These are phyloP conservation scores for Smallanthus sonchifolius DNA, from an alignment of 129 eudicot species.

Conservation along the genomic window DNA sequence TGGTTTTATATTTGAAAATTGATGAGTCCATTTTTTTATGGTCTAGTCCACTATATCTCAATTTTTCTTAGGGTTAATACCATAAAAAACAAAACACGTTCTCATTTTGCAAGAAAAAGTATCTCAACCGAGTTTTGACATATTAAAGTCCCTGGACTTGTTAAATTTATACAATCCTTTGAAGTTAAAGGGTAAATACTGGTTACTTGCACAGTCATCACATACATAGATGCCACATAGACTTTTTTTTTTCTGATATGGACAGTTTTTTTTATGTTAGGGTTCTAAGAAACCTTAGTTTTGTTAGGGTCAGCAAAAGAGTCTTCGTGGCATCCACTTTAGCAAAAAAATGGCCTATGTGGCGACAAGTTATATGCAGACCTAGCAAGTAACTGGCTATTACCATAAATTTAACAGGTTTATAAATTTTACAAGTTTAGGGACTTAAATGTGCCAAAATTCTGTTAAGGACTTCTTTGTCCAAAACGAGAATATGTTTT, in stretches of 20 bases:
- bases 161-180: background rate
- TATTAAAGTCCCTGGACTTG: background rate
- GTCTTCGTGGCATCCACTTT: background rate
- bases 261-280: background rate
- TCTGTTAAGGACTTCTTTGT: background rate
- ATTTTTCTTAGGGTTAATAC: background rate
- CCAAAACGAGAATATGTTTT: background rate
- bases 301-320: background rate
- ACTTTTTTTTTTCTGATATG: background rate
- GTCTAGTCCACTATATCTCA: background rate
- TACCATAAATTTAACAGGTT: background rate
- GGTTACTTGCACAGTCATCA: background rate
- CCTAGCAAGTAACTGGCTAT: background rate
- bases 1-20: background rate
- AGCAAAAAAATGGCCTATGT: background rate
- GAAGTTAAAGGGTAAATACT: background rate
- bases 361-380: background rate
- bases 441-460: background rate
- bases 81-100: background rate
- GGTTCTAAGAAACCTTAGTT: background rate
- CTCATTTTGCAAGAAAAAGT: background rate
- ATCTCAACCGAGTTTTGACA: background rate
- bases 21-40: background rate
- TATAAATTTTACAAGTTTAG: background rate
- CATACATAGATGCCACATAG: background rate